phyloP scores from a whole-genome alignment of 768 basidiomycete species.

The Mycena metata region DNA sequence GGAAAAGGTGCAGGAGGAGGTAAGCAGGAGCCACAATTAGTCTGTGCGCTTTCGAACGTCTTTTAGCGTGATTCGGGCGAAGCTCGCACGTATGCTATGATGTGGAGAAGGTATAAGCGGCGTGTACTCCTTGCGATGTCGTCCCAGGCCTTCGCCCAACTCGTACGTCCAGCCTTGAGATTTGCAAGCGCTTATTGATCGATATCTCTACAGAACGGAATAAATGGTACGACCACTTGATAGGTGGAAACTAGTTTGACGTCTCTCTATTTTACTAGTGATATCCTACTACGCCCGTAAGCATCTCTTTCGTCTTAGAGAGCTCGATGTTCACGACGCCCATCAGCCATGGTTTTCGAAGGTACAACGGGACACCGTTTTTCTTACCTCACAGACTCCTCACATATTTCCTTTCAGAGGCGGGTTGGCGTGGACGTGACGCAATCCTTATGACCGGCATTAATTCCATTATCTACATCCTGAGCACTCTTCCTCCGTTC shows the following conservation, averaged over 20 bases:
- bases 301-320: slow-evolving; percentile 45
- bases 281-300: slow-evolving; percentile 95
- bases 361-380: slow-evolving; percentile 55
- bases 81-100: slow-evolving; percentile 78
- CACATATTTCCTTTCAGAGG: slow-evolving; percentile 64
- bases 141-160: slow-evolving; percentile 94
- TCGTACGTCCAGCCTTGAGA: slow-evolving; percentile 59
- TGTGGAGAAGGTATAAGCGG: slow-evolving; percentile 92
- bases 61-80: slow-evolving; percentile 81
- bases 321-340: slow-evolving; percentile 16
- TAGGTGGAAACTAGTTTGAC: slow-evolving; percentile 22
- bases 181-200: neutral
- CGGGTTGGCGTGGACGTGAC: slow-evolving; percentile 94
- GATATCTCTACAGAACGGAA: slow-evolving; percentile 78
- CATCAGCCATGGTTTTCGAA: slow-evolving; percentile 89
- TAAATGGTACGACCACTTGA: slow-evolving; percentile 75
- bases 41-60: neutral
- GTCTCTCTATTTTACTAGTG: slow-evolving; percentile 58
- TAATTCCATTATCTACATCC: slow-evolving; percentile 85
- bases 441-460: slow-evolving; percentile 97
- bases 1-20: slow-evolving; percentile 80
- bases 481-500: slow-evolving; percentile 87
- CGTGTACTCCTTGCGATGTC: slow-evolving; percentile 95
- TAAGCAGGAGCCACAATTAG: slow-evolving; percentile 45
- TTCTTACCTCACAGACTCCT: neutral